Base-by-base conservation (phyloP, 495 filamentous ascomycete species). In the Eremomyces bilateralis region DNA sequence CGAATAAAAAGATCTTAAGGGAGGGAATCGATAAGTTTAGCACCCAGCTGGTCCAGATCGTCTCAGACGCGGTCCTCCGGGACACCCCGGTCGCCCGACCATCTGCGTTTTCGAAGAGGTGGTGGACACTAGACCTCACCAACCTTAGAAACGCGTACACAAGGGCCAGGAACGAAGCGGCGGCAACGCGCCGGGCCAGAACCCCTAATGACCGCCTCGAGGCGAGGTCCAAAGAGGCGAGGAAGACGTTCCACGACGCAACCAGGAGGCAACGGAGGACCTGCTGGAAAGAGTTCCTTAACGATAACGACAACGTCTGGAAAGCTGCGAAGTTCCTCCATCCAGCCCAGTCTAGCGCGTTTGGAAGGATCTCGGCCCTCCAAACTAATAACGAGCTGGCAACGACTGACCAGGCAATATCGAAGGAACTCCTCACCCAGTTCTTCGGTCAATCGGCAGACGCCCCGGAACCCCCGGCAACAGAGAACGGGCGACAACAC, bases 381-480 rank as follows among this genome's bases (percentile, higher is more conserved):
- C 38, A 11, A 31, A n/a, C n/a, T n/a, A n/a, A 39, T 15, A 33
- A 30, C n/a, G 51, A 50, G 29, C 40, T 37, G 11, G 35, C 21
- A 1, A 36, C 49, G 29, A 47, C 29, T 2, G n/a, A 45, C 17
- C 39, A 52, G 15, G 50, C 51, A 33, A 35, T 53, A 20, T 45
- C 21, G 42, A 52, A 47, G 25, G 46, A 39, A 8, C 13, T 28
- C 24, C 8, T 28, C 24, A 13, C 8, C 24, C 24, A 28, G 8
- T 28, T 28, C 24, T 28, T 28, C 24, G 13, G 24, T 13, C 24
- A 28, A 30, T 43, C 37, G 18, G 37, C 38, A 15, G 41, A 45
- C 24, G 51, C 52, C 31, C 40, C 43, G 13, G 36, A 50, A 29
- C 51, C 37, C 25, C 48, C 39, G 13, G 48, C 51, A 32, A 42